Evolutionary conservation across 2,329 filamentous ascomycete genomes (phyloP).

Genomic region (Arthrobotrys sinensis): DNA sequence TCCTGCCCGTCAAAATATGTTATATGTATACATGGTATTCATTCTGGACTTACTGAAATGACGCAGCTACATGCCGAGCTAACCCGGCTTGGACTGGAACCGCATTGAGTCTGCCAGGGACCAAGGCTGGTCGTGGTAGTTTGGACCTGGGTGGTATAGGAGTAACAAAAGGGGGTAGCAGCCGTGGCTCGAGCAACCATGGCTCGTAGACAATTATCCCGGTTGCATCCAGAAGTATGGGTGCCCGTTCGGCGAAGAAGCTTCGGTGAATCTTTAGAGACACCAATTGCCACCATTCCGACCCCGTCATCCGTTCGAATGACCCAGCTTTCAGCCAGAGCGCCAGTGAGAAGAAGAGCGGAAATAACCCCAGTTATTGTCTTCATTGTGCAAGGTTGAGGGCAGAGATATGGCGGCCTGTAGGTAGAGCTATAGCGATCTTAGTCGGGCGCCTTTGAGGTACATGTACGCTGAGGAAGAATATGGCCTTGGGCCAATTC

Average conservation of each 20-base stretch:
- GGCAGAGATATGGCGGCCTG: too few species aligned
- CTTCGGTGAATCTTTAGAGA: not conserved
- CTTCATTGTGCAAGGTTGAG: too few species aligned
- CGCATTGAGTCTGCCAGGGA: conserved; percentile 35
- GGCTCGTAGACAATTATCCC: conserved; percentile 14
- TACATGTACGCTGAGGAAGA: too few species aligned
- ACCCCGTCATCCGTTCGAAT: too few species aligned
- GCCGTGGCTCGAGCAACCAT: conserved; percentile 10
- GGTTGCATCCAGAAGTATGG: conserved; percentile 4
- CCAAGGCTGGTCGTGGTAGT: conserved; percentile 3
- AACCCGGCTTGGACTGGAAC: conserved; percentile 4
- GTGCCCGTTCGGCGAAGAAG: not conserved
- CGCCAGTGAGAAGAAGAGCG: too few species aligned
- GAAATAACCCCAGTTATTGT: too few species aligned
- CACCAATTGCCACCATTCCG: not conserved
- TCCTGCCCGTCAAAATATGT: too few species aligned
- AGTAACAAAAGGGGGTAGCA: not conserved
- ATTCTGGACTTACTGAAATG: conserved; percentile 2
- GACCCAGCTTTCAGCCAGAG: too few species aligned
- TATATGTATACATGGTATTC: too few species aligned
- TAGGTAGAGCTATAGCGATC: too few species aligned
- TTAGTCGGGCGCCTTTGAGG: too few species aligned
- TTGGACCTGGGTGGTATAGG: not conserved
- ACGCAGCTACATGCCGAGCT: conserved; percentile 31
- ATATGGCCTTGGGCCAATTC: too few species aligned